Evolutionary conservation across 176 grass and related monocot species (phyloP).

Genomic region (Thinopyrum elongatum): DNA sequence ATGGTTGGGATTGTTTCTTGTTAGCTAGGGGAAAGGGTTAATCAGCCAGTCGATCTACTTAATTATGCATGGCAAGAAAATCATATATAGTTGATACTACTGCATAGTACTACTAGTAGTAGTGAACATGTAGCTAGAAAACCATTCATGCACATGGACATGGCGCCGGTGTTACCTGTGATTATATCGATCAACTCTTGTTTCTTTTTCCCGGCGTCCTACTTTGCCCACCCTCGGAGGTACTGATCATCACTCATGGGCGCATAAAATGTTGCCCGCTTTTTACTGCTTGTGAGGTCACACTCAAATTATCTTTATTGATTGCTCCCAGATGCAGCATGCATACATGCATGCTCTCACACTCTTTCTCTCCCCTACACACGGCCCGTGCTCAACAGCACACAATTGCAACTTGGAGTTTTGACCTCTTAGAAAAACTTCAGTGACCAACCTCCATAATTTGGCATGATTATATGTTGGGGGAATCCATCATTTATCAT

Average conservation of each 20-base stretch:
- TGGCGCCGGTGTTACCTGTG: not conserved
- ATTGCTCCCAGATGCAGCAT: slow-evolving; percentile 53
- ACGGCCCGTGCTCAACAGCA: slow-evolving; percentile 33
- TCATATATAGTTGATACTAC: not conserved
- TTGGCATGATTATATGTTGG: slow-evolving; percentile 45
- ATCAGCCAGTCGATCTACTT: not conserved
- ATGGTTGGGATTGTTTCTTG: not conserved
- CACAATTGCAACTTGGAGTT: slow-evolving; percentile 34
- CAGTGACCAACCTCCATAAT: slow-evolving; percentile 43
- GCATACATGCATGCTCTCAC: slow-evolving; percentile 34
- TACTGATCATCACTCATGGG: slow-evolving; percentile 38
- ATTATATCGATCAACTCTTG: slow-evolving; percentile 18
- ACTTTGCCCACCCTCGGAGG: not conserved
- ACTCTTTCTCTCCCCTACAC: not conserved
- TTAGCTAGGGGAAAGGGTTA: not conserved
- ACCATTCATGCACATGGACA: not conserved
- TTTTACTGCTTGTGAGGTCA: slow-evolving; percentile 59
- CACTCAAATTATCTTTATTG: slow-evolving; percentile 47
- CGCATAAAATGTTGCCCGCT: slow-evolving; percentile 48
- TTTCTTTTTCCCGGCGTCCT: slow-evolving; percentile 20
- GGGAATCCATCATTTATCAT: slow-evolving; percentile 50
- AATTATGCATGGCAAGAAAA: not conserved
- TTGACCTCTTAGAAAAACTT: slow-evolving; percentile 30
- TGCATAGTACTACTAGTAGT: not conserved
- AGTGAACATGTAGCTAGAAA: not conserved